Evolutionary conservation across 495 filamentous ascomycete species (phyloP).

Genomic region (Trichoderma parareesei): DNA sequence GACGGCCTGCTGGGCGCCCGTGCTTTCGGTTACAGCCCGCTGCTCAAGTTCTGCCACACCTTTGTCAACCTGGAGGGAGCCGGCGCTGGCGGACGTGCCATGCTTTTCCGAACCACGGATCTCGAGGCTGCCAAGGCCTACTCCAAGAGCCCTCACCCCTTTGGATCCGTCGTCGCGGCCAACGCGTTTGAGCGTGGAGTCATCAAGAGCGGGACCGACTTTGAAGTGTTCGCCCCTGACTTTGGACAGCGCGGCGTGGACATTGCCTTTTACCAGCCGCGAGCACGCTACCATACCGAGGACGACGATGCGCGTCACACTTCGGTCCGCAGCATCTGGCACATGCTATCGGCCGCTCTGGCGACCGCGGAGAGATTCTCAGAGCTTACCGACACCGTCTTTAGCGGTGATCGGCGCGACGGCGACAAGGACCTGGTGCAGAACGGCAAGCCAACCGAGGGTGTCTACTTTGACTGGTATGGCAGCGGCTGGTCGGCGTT

Average conservation of each 20-base stretch:
- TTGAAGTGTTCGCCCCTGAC: conserved; percentile 71
- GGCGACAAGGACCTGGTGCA: conserved; percentile 47
- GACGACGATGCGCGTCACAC: conserved; percentile 80
- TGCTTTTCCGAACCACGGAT: conserved; percentile 79
- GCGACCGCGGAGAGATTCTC: conserved; percentile 63
- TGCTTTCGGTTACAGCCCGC: conserved; percentile 74
- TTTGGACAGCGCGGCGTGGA: conserved; percentile 83
- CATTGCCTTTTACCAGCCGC: conserved; percentile 79
- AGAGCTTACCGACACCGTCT: conserved; percentile 57
- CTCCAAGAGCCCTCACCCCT: conserved; percentile 60
- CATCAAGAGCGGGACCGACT: conserved; percentile 82
- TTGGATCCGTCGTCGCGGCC: conserved; percentile 69
- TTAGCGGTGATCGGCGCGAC: conserved; percentile 52
- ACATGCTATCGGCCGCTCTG: conserved; percentile 82
- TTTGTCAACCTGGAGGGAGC: conserved; percentile 95
- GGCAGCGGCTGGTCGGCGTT: conserved; percentile 75
- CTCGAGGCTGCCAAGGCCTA: conserved; percentile 79
- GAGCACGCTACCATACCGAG: conserved; percentile 83
- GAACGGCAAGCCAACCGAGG: conserved; percentile 58
- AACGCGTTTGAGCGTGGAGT: conserved; percentile 76
- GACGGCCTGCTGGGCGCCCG: conserved; percentile 85
- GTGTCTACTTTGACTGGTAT: conserved; percentile 93
- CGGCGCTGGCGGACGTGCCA: conserved; percentile 84
- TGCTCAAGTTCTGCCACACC: conserved; percentile 65
- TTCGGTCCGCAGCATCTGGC: conserved; percentile 70